A percentile compares a stretch with the other conserved stretches of the same genome.
Conservation (phyloP, 768 basidiomycete species). For the Russula olivacea region DNA sequence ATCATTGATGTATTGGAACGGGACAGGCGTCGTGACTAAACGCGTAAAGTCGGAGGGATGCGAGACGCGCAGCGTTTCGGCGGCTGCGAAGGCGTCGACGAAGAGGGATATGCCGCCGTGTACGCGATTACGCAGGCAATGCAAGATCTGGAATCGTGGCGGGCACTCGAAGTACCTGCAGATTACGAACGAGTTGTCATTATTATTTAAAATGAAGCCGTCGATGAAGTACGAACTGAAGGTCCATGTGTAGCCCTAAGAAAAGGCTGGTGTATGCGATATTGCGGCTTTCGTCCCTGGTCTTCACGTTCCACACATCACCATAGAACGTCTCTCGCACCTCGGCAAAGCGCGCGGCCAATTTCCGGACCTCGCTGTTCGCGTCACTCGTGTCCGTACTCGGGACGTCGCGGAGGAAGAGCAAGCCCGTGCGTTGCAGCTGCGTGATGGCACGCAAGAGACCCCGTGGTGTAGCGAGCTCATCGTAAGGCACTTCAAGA, state of each 20-base stretch:
- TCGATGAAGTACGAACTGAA: conserved; percentile 52
- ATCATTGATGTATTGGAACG: conserved; percentile 89
- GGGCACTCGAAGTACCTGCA: conserved; percentile 84
- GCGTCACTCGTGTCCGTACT: conserved; percentile 51
- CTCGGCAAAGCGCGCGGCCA: conserved; percentile 67
- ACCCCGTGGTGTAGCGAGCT: conserved; percentile 40
- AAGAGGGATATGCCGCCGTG: conserved; percentile 81
- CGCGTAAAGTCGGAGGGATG: conserved; percentile 49
- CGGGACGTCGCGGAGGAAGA: conserved; percentile 70
- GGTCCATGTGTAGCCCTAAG: conserved; percentile 87
- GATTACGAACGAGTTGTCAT: not conserved
- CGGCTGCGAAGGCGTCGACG: conserved; percentile 71
- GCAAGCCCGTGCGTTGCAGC: conserved; percentile 62
- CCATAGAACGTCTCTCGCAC: conserved; percentile 89
- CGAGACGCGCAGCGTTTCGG: conserved; percentile 42
- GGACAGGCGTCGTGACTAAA: conserved; percentile 61
- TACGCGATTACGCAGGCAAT: conserved; percentile 83
- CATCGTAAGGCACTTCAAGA: conserved; percentile 53
- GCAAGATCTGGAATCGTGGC: conserved; percentile 87
- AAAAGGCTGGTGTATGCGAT: conserved; percentile 93
- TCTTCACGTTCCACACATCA: conserved; percentile 80
- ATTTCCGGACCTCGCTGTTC: conserved; percentile 57
- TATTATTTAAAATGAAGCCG: not conserved
- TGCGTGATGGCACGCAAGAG: conserved; percentile 61
- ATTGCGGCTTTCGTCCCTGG: conserved; percentile 66